Percentiles rank a stretch among this genome's conserved stretches.
These are phyloP conservation scores for Ephemerocybe angulata DNA, from an alignment of 768 basidiomycete genomes.

Conservation along the genomic window DNA sequence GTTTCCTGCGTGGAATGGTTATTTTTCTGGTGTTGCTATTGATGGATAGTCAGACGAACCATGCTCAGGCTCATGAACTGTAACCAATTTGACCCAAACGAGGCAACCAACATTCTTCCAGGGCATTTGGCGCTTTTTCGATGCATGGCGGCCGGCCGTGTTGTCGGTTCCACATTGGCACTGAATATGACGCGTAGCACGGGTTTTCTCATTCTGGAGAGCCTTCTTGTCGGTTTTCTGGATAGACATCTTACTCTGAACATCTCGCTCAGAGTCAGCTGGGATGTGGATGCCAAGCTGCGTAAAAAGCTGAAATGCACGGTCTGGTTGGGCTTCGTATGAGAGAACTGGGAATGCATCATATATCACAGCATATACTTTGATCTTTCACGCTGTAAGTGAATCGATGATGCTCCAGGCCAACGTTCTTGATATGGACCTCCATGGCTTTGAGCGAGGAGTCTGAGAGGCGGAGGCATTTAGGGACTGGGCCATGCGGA, in stretches of 20 bases:
- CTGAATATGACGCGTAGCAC: slow-evolving; percentile 6
- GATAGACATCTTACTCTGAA: background rate
- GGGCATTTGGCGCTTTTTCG: slow-evolving; percentile 12
- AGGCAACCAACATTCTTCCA: slow-evolving; percentile 16
- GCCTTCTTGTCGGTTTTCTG: background rate
- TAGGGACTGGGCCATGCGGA: no score
- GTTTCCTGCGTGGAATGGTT: background rate
- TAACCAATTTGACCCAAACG: slow-evolving; percentile 13
- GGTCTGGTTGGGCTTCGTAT: no score
- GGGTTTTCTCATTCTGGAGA: background rate
- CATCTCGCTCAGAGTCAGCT: background rate
- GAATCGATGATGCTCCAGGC: no score
- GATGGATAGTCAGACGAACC: no score
- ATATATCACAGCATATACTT: no score
- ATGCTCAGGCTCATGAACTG: slow-evolving; percentile 9
- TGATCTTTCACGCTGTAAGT: no score
- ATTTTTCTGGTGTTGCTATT: background rate
- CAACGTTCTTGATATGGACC: no score
- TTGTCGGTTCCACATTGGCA: slow-evolving; percentile 16
- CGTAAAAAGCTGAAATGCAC: background rate
- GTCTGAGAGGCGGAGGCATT: no score
- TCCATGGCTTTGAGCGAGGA: no score
- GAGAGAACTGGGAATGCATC: no score
- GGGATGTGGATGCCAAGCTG: background rate
- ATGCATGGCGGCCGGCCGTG: slow-evolving; percentile 7